Conservation (phyloP, 345 rosid genomes). For the Pistacia integerrima region DNA sequence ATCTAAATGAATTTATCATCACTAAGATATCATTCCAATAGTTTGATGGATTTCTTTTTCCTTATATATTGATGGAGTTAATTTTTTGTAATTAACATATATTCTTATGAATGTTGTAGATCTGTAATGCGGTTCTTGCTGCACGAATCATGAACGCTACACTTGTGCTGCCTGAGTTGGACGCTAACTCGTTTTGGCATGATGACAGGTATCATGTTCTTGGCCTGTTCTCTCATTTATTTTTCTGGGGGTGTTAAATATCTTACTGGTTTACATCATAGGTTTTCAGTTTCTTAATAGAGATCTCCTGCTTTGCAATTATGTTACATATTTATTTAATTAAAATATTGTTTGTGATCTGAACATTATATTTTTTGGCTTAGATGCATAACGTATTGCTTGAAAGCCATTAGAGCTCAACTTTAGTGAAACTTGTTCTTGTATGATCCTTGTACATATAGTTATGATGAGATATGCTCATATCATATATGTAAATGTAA, state of each 20-base stretch:
- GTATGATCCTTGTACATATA: neutral
- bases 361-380: neutral
- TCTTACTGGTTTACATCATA: neutral
- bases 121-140: conserved; percentile 99
- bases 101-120: conserved; percentile 46
- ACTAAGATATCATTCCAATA: neutral
- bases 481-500: neutral
- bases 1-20: neutral
- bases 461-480: neutral
- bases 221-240: neutral
- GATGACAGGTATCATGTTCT: conserved; percentile 77
- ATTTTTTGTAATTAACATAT: conserved; percentile 4
- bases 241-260: neutral
- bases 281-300: neutral
- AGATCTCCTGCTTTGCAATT: neutral
- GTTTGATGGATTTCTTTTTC: neutral
- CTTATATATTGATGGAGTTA: neutral
- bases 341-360: neutral
- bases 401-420: neutral
- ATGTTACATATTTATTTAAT: neutral
- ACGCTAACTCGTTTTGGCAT: conserved; percentile 98
- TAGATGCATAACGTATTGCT: neutral
- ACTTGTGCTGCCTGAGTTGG: conserved; percentile 94
- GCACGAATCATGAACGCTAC: conserved; percentile 99
- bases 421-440: neutral